These are phyloP conservation scores for Bjerkandera adusta DNA, from an alignment of 1,284 basidiomycete genomes.

Conservation along the genomic window DNA sequence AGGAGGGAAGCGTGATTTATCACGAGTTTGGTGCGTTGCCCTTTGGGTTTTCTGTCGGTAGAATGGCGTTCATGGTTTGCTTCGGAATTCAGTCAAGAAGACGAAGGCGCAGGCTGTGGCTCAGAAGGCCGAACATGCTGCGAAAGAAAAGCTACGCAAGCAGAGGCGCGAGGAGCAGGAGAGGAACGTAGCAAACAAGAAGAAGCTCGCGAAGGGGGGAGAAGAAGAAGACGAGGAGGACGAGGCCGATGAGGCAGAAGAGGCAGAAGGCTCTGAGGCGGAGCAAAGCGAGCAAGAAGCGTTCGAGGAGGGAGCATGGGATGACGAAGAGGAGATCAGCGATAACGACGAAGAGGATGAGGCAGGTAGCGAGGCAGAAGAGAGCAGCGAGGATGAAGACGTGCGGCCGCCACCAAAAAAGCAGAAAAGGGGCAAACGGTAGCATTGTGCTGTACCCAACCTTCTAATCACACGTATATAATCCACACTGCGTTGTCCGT, in stretches of 20 bases:
- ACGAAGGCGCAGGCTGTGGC: constrained; percentile 67
- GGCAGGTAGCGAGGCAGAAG: constrained; percentile 38
- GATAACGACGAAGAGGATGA: constrained; percentile 47
- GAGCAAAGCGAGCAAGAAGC: constrained; percentile 42
- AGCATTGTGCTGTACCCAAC: constrained; percentile 15
- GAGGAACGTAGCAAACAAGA: constrained; percentile 82
- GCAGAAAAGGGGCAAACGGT: constrained; percentile 38
- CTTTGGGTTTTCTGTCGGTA: not conserved
- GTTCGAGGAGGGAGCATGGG: constrained; percentile 49
- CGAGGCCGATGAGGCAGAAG: constrained; percentile 41
- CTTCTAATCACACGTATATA: constrained; percentile 7
- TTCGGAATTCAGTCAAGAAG: constrained; percentile 87
- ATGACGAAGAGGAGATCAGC: constrained; percentile 65
- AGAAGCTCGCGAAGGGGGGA: constrained; percentile 41
- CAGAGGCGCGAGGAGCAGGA: constrained; percentile 85
- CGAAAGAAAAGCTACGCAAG: constrained; percentile 71
- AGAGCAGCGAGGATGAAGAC: constrained; percentile 36
- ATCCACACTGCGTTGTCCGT: no score
- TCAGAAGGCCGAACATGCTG: constrained; percentile 73
- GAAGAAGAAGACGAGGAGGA: constrained; percentile 39
- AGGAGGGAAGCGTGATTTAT: constrained; percentile 86
- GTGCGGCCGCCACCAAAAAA: constrained; percentile 38
- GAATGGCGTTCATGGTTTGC: constrained; percentile 9
- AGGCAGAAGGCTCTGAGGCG: constrained; percentile 40
- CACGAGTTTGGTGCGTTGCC: constrained; percentile 78